Base-by-base conservation (phyloP, 805 yeast species). In the Starmerella apis region DNA sequence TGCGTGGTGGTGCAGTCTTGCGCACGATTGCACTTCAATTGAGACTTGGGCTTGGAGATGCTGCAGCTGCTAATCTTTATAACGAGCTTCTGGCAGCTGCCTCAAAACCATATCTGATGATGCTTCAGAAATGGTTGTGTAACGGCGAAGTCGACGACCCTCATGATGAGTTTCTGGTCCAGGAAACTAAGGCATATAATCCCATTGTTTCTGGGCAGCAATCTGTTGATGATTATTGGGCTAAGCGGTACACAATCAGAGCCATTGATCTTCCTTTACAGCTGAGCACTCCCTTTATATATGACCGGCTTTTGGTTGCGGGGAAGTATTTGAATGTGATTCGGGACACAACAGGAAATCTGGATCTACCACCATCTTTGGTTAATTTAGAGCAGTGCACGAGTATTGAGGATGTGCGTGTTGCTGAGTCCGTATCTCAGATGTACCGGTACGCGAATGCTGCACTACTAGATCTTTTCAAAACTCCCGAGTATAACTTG, bases 261-360 rank as follows among this genome's bases (percentile, higher is more conserved):
- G 75, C 75, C 44, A 94, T 85, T 59, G 94, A 90, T 0, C 38
- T 87, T 32, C 78, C 90, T 4, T 72, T 74, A 48, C 86, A 81
- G 55, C 77, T 90, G 52, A 66, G 70, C 6, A 65, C 71, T 33
- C 69, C 68, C 23, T 75, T 71, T 2, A 62, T 79, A 6, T 83
- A 83, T 56, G 72, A 73, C 44, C 81, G 82, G 63, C 73, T 90
- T 0, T 68, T 90, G 22, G 69, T 79, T 46, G 85, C 96, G 0
- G 99, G 99, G 1, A 88, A 86, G 65, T 81, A 81, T 58, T 68
- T 87, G 49, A 84, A 86, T 59, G 80, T 90, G 2, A 71, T 83
- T 39, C 73, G 77, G 49, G 78, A 74, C 9, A 27, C 42, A 7
- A 23, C 37, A 6, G 41, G 41, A 6, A n/a, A 10, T 13, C 25